Evolutionary conservation across 2,329 filamentous ascomycete genomes (phyloP), one percentile per base, ranked within the genome.

Genomic region (Curvularia sp.): DNA sequence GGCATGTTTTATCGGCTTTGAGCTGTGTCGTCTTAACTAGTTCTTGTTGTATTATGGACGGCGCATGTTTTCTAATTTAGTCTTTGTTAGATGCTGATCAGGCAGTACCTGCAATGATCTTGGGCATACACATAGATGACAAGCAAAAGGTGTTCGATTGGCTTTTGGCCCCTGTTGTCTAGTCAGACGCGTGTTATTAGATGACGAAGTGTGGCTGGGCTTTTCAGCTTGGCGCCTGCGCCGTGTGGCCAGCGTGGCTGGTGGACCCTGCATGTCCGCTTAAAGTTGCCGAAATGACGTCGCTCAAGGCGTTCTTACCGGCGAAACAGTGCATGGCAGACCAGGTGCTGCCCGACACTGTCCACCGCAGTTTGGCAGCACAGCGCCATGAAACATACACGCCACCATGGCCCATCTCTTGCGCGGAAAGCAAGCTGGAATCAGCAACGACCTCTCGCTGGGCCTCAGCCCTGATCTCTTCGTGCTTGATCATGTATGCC

Each of bases 351-450:
- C 50, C 56, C 49, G 47, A 53, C 24, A 33, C 35, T 42, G 52
- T 44, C 54, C 38, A 46, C 49, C 44, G 49, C 48, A 49, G 54
- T 22, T 42, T 58, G 24, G 46, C 49, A 35, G 50, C 49, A 50
- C 64, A 63, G 60, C 71, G 69, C 67, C 61, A 75, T 75, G 74
- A 73, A 44, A 67, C 61, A 62, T 58, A 50, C 61, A 51, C 61
- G 41, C 53, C 71, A 70, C 56, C 57, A 97, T 97, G 93, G 88
- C 93, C 55, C 87, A 90, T 70, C 94, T 98, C 75, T 82, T 99
- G 63, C 86, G 95, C 75, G 90, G 91, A 69, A 97, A 96, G 84
- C 95, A 98, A 84, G 87, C 92, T 57, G 95, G 95, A 72, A 90
- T 99, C 69, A 90, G 93, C 75, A 91, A 89, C 79, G 95, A 98